These are phyloP conservation scores for Lactarius pseudohatsudake DNA, from an alignment of 768 basidiomycete genomes.

Conservation along the genomic window DNA sequence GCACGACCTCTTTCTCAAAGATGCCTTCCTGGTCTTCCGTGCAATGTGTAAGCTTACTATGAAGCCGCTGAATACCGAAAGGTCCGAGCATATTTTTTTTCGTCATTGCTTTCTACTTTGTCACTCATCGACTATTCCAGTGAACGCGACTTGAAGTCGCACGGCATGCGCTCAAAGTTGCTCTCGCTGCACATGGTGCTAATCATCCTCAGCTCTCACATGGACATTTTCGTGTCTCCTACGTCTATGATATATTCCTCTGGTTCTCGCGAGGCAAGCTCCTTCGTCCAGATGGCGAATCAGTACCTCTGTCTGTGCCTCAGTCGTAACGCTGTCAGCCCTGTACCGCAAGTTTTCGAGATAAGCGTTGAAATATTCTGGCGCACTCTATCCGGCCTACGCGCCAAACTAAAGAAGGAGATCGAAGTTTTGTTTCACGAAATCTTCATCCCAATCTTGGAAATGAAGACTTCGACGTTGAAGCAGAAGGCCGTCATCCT, in stretches of 20 bases:
- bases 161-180: slow-evolving; percentile 95
- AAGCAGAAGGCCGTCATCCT: slow-evolving; percentile 94
- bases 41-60: slow-evolving; percentile 97
- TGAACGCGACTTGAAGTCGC: slow-evolving; percentile 93
- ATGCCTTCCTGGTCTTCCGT: slow-evolving; percentile 96
- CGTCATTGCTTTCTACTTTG: neutral
- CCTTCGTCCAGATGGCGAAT: slow-evolving; percentile 90
- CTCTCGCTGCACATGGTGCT: slow-evolving; percentile 93
- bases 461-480: slow-evolving; percentile 94
- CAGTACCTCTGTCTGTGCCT: slow-evolving; percentile 93
- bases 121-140: slow-evolving; percentile 43
- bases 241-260: slow-evolving; percentile 89
- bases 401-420: slow-evolving; percentile 99
- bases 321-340: slow-evolving; percentile 93
- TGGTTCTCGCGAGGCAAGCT: slow-evolving; percentile 82
- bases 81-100: slow-evolving; percentile 47
- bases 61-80: slow-evolving; percentile 94
- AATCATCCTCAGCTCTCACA: slow-evolving; percentile 88
- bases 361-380: slow-evolving; percentile 98
- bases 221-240: slow-evolving; percentile 86
- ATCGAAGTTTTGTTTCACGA: slow-evolving; percentile 98
- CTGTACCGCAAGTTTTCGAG: slow-evolving; percentile 96
- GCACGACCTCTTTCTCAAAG: slow-evolving; percentile 94
- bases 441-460: slow-evolving; percentile 96
- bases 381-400: slow-evolving; percentile 90